Evolutionary conservation across 257 asterid species (phyloP).

Genomic region (Solanum arcanum): DNA sequence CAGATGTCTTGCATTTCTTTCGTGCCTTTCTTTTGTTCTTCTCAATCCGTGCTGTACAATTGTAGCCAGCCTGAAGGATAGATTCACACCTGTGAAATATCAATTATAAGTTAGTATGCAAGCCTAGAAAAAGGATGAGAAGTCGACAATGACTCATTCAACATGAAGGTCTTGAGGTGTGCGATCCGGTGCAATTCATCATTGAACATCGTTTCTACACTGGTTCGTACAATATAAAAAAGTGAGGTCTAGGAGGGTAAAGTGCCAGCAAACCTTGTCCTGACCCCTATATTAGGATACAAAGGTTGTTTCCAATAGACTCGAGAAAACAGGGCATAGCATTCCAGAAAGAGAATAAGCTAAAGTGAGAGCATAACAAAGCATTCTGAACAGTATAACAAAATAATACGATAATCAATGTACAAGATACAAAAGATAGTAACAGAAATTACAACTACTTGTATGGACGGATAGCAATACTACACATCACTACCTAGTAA

Average conservation of each 20-base stretch:
- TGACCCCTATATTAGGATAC: neutral
- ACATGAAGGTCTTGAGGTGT: slow-evolving; percentile 10
- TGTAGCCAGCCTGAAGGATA: slow-evolving; percentile 56
- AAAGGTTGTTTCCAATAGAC: neutral
- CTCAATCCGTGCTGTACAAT: slow-evolving; percentile 51
- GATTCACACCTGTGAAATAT: slow-evolving; percentile 55
- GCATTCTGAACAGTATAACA: neutral
- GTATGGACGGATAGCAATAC: neutral
- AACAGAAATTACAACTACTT: neutral
- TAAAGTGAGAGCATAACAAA: neutral
- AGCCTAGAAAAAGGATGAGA: neutral
- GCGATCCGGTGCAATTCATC: slow-evolving; percentile 19
- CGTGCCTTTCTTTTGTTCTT: slow-evolving; percentile 25
- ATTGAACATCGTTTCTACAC: slow-evolving; percentile 17
- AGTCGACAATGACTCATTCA: neutral
- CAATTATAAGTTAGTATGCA: neutral
- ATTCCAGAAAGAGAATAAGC: neutral
- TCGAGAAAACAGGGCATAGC: too few relatives aligned
- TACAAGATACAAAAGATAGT: neutral
- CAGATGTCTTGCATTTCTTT: slow-evolving; percentile 23
- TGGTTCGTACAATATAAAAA: slow-evolving; percentile 10
- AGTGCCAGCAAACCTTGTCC: neutral
- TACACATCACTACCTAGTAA: neutral
- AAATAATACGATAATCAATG: neutral
- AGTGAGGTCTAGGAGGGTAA: neutral